A percentile compares a stretch with the other conserved stretches of the same genome.
These are phyloP conservation scores for Aegilops bicornis DNA, from an alignment of 176 grass and related monocot genomes.

Conservation along the genomic window DNA sequence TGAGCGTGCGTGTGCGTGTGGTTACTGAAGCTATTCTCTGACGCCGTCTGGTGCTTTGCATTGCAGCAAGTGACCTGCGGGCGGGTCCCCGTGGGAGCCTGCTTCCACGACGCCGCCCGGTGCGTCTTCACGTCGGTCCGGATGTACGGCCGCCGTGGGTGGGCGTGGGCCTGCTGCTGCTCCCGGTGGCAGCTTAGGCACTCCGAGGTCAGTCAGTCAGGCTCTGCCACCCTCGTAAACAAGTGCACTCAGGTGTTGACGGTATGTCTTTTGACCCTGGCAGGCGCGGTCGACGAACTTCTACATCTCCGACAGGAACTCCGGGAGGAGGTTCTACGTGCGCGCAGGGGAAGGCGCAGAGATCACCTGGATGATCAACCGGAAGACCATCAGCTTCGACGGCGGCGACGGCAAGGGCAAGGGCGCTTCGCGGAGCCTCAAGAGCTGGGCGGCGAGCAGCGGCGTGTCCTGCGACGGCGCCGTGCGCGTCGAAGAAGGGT, in stretches of 20 bases:
- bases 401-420: constrained; percentile 34
- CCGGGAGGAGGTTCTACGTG: constrained; percentile 77
- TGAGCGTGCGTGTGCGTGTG: too few species aligned
- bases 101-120: constrained; percentile 58
- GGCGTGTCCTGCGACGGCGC: constrained; percentile 38
- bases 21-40: too few species aligned
- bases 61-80: constrained; percentile 97
- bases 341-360: constrained; percentile 57
- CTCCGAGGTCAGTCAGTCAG: constrained; percentile 53
- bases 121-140: constrained; percentile 74
- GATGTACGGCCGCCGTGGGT: constrained; percentile 53
- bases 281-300: constrained; percentile 67
- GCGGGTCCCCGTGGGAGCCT: constrained; percentile 40
- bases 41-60: not conserved
- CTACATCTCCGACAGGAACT: constrained; percentile 75
- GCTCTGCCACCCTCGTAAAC: not conserved
- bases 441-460: constrained; percentile 41
- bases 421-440: constrained; percentile 32
- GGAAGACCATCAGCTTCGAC: constrained; percentile 37
- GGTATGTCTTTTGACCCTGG: constrained; percentile 4
- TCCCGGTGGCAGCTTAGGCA: constrained; percentile 54
- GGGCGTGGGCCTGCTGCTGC: constrained; percentile 41
- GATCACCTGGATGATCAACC: constrained; percentile 57
- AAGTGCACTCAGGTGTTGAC: not conserved
- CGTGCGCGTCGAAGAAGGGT: constrained; percentile 74